phyloP scores from a whole-genome alignment of 2,329 filamentous ascomycete species.

The Cladophialophora yegresii region DNA sequence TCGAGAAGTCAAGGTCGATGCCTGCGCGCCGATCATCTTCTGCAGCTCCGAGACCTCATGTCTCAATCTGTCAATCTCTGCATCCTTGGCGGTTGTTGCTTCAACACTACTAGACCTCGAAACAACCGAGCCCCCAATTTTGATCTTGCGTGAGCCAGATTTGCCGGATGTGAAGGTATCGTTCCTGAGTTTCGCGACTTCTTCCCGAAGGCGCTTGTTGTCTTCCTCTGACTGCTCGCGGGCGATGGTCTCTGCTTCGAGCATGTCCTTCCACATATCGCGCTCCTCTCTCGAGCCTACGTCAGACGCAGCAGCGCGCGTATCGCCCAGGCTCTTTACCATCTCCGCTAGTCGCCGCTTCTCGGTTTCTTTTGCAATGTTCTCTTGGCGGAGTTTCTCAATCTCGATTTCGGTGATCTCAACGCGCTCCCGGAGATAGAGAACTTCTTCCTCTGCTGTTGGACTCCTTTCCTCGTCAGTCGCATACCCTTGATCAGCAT shows the following conservation, averaged over 20 bases:
- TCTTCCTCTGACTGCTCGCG: conserved; percentile 91
- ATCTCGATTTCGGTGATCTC: conserved; percentile 83
- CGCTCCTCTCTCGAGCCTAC: conserved; percentile 53
- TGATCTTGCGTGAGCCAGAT: conserved; percentile 42
- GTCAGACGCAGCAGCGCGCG: conserved; percentile 52
- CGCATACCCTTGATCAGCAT: conserved; percentile 53
- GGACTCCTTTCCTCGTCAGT: conserved; percentile 57
- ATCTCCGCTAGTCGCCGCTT: conserved; percentile 84
- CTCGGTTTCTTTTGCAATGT: conserved; percentile 75
- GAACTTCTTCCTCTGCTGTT: conserved; percentile 75
- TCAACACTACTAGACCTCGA: conserved; percentile 47
- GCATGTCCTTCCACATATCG: conserved; percentile 92
- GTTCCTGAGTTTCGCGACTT: conserved; percentile 69
- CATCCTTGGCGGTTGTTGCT: conserved; percentile 58
- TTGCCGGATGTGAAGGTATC: conserved; percentile 42
- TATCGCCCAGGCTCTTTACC: conserved; percentile 65
- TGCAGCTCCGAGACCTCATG: conserved; percentile 92
- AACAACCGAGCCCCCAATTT: conserved; percentile 42
- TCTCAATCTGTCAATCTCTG: conserved; percentile 76
- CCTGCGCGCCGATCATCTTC: conserved; percentile 90
- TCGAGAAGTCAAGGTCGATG: conserved; percentile 93
- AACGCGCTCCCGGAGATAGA: conserved; percentile 79
- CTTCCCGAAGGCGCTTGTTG: conserved; percentile 78
- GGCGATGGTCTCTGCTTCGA: conserved; percentile 86
- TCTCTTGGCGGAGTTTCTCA: conserved; percentile 77